Evolutionary conservation across 2,329 filamentous ascomycete species (phyloP).

Genomic region (Scytalidium sp.): DNA sequence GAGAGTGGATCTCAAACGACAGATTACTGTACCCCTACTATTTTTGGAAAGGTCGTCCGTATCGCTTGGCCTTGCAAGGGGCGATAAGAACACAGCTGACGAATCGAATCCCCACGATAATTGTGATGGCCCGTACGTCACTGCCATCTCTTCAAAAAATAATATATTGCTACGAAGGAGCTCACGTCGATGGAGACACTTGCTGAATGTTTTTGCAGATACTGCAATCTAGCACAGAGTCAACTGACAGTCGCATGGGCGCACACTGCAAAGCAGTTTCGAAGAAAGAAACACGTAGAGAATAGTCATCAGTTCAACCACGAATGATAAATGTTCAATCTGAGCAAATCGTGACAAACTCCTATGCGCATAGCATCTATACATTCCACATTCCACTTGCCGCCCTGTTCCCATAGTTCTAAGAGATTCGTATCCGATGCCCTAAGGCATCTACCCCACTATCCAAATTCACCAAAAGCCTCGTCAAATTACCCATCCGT

Average conservation of each 20-base stretch:
- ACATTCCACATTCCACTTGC: no score
- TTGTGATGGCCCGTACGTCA: background rate
- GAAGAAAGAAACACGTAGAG: no score
- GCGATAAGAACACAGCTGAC: background rate
- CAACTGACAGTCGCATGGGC: no score
- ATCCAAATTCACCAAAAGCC: conserved; percentile 7
- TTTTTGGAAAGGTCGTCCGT: background rate
- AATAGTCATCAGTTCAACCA: background rate
- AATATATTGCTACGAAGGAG: no score
- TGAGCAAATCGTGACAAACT: background rate
- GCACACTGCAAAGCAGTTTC: no score
- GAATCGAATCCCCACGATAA: background rate
- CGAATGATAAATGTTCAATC: background rate
- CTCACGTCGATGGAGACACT: no score
- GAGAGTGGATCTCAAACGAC: background rate
- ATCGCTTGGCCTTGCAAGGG: background rate
- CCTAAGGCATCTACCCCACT: conserved; percentile 5
- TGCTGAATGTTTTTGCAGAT: no score
- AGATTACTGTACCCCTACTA: background rate
- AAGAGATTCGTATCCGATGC: conserved; percentile 18
- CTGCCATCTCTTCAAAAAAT: background rate
- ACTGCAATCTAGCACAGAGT: background rate
- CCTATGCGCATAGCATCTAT: background rate
- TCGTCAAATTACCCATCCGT: conserved; percentile 1
- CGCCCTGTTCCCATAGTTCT: conserved; percentile 1